These are phyloP conservation scores for Fusarium drepaniforme DNA, from an alignment of 2,329 filamentous ascomycete genomes.

Conservation along the genomic window DNA sequence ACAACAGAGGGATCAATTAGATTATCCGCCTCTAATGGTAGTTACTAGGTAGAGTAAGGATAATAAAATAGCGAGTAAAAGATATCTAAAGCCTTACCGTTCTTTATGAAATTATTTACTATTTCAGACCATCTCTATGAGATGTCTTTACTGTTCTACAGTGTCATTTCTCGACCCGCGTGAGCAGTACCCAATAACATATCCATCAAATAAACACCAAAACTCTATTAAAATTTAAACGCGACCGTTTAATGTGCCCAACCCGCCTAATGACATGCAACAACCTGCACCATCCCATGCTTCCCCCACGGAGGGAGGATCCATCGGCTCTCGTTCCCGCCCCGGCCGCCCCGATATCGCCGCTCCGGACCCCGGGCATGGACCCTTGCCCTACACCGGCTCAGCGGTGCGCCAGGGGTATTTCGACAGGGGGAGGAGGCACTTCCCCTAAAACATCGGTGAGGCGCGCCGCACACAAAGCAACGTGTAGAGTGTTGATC, in stretches of 20 bases:
- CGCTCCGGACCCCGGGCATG: constrained; percentile 19
- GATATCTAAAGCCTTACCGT: background rate
- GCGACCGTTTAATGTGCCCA: background rate
- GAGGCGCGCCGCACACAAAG: constrained; percentile 10
- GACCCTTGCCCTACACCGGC: constrained; percentile 21
- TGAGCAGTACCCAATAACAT: background rate
- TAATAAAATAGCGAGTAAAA: background rate
- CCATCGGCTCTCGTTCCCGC: constrained; percentile 9
- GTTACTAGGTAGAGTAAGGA: background rate
- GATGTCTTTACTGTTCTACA: background rate
- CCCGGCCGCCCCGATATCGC: constrained; percentile 33
- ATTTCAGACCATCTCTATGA: background rate
- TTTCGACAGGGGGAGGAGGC: background rate
- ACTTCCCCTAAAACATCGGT: constrained; percentile 28
- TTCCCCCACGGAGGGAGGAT: background rate
- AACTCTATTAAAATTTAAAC: background rate
- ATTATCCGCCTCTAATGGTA: background rate
- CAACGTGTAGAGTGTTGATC: background rate
- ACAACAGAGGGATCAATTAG: background rate
- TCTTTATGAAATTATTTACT: too few relatives aligned
- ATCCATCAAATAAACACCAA: background rate
- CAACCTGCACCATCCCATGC: background rate
- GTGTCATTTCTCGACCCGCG: background rate
- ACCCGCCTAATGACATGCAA: background rate
- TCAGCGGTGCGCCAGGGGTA: constrained; percentile 10